phyloP scores from a whole-genome alignment of 768 basidiomycete genomes.

The Lyophyllum semitale region DNA sequence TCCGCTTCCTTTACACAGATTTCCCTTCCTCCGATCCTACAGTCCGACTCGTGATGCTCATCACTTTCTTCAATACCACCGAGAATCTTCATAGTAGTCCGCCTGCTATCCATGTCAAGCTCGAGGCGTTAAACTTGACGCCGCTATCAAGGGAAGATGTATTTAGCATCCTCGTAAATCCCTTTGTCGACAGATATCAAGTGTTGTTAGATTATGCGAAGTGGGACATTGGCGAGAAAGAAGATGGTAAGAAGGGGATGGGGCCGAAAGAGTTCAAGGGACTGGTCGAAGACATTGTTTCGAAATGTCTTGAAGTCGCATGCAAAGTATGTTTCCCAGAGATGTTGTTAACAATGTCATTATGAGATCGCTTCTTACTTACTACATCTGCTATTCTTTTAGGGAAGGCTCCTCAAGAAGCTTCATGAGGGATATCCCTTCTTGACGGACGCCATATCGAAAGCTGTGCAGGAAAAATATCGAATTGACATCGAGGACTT shows the following conservation, averaged over 20 bases:
- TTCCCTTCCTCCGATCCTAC: slow-evolving; percentile 62
- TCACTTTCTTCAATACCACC: slow-evolving; percentile 58
- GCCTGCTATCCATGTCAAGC: slow-evolving; percentile 42
- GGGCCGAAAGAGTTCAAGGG: slow-evolving; percentile 38
- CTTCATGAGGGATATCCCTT: slow-evolving; percentile 50
- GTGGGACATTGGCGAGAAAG: slow-evolving; percentile 32
- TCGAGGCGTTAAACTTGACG: slow-evolving; percentile 55
- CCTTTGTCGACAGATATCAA: slow-evolving; percentile 64
- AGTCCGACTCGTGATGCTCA: slow-evolving; percentile 74
- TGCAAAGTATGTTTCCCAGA: slow-evolving; percentile 52
- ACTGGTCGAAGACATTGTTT: slow-evolving; percentile 61
- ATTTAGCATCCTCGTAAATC: slow-evolving; percentile 63
- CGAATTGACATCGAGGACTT: slow-evolving; percentile 55
- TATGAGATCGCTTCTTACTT: background rate
- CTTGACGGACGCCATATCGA: slow-evolving; percentile 43
- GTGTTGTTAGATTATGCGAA: slow-evolving; percentile 52
- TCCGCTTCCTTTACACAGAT: slow-evolving; percentile 66
- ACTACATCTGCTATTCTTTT: slow-evolving; percentile 1
- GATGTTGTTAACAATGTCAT: background rate
- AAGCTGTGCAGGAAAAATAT: slow-evolving; percentile 51
- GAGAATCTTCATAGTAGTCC: slow-evolving; percentile 33
- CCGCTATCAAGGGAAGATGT: slow-evolving; percentile 63
- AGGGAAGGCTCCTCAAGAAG: slow-evolving; percentile 69
- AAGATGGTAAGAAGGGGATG: slow-evolving; percentile 43
- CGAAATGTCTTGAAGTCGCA: slow-evolving; percentile 59